Conservation (phyloP, 495 filamentous ascomycete species). For the Amorphotheca resinae region DNA sequence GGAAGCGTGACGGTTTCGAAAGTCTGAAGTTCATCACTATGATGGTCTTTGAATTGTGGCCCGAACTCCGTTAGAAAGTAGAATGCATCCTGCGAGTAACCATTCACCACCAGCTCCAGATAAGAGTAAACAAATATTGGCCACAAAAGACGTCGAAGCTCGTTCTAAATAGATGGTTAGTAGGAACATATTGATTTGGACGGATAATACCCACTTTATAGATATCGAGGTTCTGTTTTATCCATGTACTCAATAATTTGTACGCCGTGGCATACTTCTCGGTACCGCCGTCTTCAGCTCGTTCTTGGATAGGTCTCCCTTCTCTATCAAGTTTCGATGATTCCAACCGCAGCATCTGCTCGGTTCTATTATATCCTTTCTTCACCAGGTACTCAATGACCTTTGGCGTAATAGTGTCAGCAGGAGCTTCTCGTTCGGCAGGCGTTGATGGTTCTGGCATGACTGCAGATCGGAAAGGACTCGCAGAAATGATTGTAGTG, state of each 20-base stretch:
- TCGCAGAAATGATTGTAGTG: too few species aligned
- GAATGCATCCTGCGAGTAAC: constrained; percentile 39
- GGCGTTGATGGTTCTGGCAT: background rate
- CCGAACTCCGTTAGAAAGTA: constrained; percentile 56
- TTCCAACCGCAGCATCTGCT: constrained; percentile 85
- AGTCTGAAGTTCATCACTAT: constrained; percentile 60
- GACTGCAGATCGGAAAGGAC: background rate
- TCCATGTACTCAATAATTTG: constrained; percentile 62
- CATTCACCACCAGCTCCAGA: constrained; percentile 58
- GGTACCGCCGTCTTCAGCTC: constrained; percentile 54
- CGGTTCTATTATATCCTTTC: constrained; percentile 87
- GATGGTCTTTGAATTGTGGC: constrained; percentile 56
- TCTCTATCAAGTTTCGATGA: constrained; percentile 70
- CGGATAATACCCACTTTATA: constrained; percentile 59
- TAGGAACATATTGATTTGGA: background rate
- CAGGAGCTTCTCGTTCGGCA: background rate
- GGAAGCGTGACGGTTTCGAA: constrained; percentile 59
- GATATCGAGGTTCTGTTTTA: constrained; percentile 79
- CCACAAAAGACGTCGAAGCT: constrained; percentile 76
- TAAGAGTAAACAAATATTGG: constrained; percentile 91
- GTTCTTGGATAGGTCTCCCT: constrained; percentile 49
- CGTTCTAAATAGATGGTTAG: constrained; percentile 42
- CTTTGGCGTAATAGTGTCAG: constrained; percentile 20
- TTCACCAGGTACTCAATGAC: constrained; percentile 95
- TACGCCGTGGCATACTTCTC: constrained; percentile 65